Percentiles rank a stretch among this genome's conserved stretches.
phyloP scores from a whole-genome alignment of 139 green algal genomes.

The Chlamydomonas incerta region DNA sequence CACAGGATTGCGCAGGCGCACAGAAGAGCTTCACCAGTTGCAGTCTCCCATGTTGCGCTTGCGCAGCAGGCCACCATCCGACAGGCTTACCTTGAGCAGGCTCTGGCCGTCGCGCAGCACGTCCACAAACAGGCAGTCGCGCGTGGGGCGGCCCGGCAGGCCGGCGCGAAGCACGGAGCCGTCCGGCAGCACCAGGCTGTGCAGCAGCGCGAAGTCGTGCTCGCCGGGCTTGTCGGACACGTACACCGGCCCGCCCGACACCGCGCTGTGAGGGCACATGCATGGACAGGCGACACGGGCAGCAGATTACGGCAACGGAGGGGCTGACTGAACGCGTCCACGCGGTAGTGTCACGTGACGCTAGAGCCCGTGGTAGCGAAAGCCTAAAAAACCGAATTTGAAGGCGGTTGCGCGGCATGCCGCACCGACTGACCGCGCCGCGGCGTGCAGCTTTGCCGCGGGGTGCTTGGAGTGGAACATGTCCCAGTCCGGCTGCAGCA shows the following conservation, averaged over 20 bases:
- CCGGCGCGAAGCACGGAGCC: slow-evolving; percentile 73
- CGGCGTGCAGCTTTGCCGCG: slow-evolving; percentile 66
- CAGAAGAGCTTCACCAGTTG: no score
- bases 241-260: slow-evolving; percentile 86
- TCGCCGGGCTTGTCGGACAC: slow-evolving; percentile 87
- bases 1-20: no score
- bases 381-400: no score
- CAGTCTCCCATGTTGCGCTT: no score
- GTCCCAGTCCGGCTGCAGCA: slow-evolving; percentile 86
- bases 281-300: no score
- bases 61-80: no score
- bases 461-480: slow-evolving; percentile 80
- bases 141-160: slow-evolving; percentile 89
- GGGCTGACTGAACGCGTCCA: no score
- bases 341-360: no score
- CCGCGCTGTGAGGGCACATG: slow-evolving; percentile 36
- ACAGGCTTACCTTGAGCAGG: slow-evolving; percentile 88
- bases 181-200: slow-evolving; percentile 84
- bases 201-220: slow-evolving; percentile 84
- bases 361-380: no score
- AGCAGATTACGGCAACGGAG: no score
- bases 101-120: slow-evolving; percentile 79
- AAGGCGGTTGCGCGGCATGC: no score
- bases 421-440: slow-evolving; percentile 59
- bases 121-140: slow-evolving; percentile 92